Evolutionary conservation across 1,284 basidiomycete genomes (phyloP).

Genomic region (Ceratobasidium papillatum): DNA sequence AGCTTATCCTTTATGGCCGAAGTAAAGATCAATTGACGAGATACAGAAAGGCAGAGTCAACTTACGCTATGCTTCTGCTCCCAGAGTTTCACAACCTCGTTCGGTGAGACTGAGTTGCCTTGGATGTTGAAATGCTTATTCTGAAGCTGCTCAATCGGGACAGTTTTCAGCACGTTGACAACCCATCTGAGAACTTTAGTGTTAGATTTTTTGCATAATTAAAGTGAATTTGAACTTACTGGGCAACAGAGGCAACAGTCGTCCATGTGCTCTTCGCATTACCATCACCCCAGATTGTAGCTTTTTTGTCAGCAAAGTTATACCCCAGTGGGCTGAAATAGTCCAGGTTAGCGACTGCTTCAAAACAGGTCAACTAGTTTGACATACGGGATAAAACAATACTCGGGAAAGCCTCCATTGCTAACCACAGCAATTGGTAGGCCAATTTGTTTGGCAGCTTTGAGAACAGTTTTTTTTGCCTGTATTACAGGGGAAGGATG

Average conservation of each 20-base stretch:
- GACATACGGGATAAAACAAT: conserved; percentile 36
- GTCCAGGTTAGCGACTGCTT: not conserved
- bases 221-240: not conserved
- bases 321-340: conserved; percentile 8
- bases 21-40: too few relatives aligned
- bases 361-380: not conserved
- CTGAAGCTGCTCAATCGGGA: conserved; percentile 25
- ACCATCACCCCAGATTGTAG: conserved; percentile 24
- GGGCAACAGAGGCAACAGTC: conserved; percentile 18
- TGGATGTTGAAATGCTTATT: conserved; percentile 29
- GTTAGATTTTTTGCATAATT: not conserved
- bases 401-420: conserved; percentile 36
- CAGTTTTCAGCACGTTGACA: conserved; percentile 19
- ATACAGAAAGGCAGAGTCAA: not conserved
- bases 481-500: conserved; percentile 28
- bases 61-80: conserved; percentile 37
- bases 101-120: conserved; percentile 4
- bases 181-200: conserved; percentile 4
- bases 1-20: conserved; percentile 15
- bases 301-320: conserved; percentile 27
- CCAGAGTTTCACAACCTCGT: conserved; percentile 33
- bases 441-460: conserved; percentile 31
- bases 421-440: not conserved
- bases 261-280: conserved; percentile 28
- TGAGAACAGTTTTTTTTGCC: conserved; percentile 16